These are phyloP conservation scores for Eimeria necatrix DNA, from an alignment of 169 alveolate species.

Conservation along the genomic window DNA sequence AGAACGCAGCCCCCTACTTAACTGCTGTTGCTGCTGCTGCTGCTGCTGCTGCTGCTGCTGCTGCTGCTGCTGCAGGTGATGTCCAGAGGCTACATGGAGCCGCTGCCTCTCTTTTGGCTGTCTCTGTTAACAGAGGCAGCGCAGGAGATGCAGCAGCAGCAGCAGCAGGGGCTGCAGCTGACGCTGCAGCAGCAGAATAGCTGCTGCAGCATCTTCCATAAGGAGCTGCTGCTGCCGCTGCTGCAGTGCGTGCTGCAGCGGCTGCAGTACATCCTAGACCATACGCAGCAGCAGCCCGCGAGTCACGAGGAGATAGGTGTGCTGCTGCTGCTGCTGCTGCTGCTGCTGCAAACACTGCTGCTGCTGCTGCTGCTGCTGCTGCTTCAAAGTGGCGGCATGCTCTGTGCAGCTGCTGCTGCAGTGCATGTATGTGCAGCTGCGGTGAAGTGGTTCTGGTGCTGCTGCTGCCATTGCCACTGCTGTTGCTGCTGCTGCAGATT, in stretches of 20 bases:
- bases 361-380: slow-evolving; percentile 33
- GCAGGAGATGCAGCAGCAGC: slow-evolving; percentile 70
- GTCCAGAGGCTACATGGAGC: slow-evolving; percentile 31
- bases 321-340: slow-evolving; percentile 44
- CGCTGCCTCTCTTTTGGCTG: slow-evolving; percentile 29
- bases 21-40: background rate
- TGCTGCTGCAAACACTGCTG: background rate
- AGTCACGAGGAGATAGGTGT: slow-evolving; percentile 9
- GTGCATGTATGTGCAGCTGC: background rate
- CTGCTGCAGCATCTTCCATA: slow-evolving; percentile 39
- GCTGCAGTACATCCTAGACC: slow-evolving; percentile 31
- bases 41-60: slow-evolving; percentile 44
- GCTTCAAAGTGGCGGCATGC: background rate
- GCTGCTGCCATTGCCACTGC: background rate
- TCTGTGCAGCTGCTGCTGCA: background rate
- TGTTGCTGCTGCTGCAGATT: background rate
- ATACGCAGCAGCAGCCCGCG: background rate
- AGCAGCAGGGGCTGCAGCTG: slow-evolving; percentile 45
- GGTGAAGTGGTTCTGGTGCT: background rate
- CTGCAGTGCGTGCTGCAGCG: slow-evolving; percentile 67
- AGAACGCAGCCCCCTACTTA: no score
- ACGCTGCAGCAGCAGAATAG: slow-evolving; percentile 42
- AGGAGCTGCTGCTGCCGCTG: slow-evolving; percentile 59
- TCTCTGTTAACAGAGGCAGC: slow-evolving; percentile 45
- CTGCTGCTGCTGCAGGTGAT: slow-evolving; percentile 61